Percentiles rank a stretch among this genome's conserved stretches.
Evolutionary conservation across 495 filamentous ascomycete genomes (phyloP).

Genomic region (Penicillium salamii): DNA sequence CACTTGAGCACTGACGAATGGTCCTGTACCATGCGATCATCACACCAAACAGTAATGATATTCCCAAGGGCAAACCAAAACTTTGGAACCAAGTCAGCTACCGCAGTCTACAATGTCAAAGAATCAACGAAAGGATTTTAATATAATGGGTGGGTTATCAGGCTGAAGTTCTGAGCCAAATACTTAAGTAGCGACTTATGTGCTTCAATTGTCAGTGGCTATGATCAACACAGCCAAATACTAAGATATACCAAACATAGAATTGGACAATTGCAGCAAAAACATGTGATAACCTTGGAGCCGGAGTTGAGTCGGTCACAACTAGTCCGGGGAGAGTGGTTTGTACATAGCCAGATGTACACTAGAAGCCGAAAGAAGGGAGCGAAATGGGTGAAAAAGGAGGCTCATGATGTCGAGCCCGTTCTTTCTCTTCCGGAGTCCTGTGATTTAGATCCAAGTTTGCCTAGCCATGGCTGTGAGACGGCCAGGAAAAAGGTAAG

Average conservation of each 20-base stretch:
- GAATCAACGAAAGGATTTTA: no score
- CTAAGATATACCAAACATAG: neutral
- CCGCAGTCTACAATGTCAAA: no score
- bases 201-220: neutral
- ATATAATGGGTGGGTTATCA: no score
- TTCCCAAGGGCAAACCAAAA: no score
- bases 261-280: neutral
- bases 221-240: conserved; percentile 9
- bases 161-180: no score
- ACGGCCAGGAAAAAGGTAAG: neutral
- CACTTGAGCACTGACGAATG: no score
- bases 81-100: no score
- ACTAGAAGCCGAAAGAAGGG: neutral
- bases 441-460: neutral
- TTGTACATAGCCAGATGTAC: conserved; percentile 12
- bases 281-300: neutral
- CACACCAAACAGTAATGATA: no score
- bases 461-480: neutral
- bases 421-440: neutral
- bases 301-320: neutral
- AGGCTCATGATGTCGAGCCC: neutral
- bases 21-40: no score
- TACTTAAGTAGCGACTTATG: neutral
- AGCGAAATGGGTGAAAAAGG: no score
- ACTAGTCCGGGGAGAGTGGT: neutral